Conservation (phyloP, 225 moss, liverwort and hornwort genomes). For the Ulota crispa region DNA sequence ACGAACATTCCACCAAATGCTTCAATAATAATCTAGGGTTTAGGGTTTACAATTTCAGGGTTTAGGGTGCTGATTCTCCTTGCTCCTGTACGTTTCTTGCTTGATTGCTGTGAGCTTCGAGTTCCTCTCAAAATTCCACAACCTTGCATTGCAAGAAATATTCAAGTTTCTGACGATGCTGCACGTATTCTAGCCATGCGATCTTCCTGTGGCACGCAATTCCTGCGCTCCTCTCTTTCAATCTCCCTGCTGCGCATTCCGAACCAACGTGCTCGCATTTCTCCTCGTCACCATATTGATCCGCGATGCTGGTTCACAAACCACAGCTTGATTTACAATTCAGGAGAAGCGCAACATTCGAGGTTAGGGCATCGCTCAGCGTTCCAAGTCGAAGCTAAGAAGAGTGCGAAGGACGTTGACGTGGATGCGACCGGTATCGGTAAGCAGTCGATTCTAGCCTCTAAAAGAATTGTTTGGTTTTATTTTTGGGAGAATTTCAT, state of each 20-base stretch:
- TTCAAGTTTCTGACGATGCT: conserved; percentile 11
- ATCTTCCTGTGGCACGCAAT: conserved; percentile 23
- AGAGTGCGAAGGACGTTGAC: not conserved
- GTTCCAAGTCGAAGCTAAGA: conserved; percentile 19
- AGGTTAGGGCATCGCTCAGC: conserved; percentile 5
- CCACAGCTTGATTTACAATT: not conserved
- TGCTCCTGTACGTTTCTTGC: not conserved
- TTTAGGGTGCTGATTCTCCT: not conserved
- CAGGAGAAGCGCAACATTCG: conserved; percentile 12
- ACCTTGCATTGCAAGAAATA: not conserved
- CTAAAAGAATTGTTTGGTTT: too few relatives aligned
- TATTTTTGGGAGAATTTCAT: too few relatives aligned
- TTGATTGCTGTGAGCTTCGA: not conserved
- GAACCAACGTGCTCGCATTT: conserved; percentile 15
- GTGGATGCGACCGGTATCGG: conserved; percentile 17
- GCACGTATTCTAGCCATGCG: conserved; percentile 29
- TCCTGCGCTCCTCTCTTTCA: conserved; percentile 32
- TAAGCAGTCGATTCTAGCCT: not conserved
- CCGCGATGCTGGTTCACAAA: conserved; percentile 11
- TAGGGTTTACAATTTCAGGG: too few relatives aligned
- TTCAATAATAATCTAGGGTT: too few relatives aligned
- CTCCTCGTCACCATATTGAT: conserved; percentile 6
- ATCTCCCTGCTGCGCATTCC: conserved; percentile 5
- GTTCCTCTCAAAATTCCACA: not conserved
- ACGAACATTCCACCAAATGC: too few relatives aligned